Base-by-base conservation (phyloP, 345 rosid genomes). In the Pugionium dolabratum region DNA sequence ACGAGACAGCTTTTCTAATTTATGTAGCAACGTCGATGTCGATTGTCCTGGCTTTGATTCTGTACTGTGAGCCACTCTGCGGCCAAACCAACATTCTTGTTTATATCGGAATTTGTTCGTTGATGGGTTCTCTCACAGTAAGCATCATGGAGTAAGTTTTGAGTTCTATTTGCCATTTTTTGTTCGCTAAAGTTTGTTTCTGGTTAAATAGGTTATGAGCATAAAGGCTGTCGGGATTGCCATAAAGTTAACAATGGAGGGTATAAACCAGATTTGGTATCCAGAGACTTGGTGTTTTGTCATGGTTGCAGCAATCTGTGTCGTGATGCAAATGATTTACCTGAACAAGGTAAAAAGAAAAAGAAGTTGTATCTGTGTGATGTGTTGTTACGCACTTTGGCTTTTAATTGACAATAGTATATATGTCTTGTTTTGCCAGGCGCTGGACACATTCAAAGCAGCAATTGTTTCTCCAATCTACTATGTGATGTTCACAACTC, bases 151-250 rank as follows among this genome's bases (percentile, higher is more conserved):
- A 44, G 2, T 36, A 30, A 18, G 33, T 36, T 43, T 53, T 62
- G 28, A 44, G 45, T 33, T 66, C 25, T 8, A 0, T 9, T 37
- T 33, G 5, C 5, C 11, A 4, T 1, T 10, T 26, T 9, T 4
- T 33, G 0, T 32, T 28, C 2, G 11, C 4, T 56, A 5, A 50
- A 18, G 6, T 41, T 42, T 43, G 18, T 27, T 28, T 29, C 2
- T 51, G 41, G 4, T 66, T 37, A 27, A 68, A 52, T 80, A 87
- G 98, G 97, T 92, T 32, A 87, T 87, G 66, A 92, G 97, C 86
- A 85, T 92, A 71, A 92, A 92, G 74, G 98, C 98, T 11, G 83
- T 92, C 36, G 98, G 98, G 72, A 92, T 89, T 59, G 98, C 98
- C 0, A 82, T 89, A 59, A 92, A 87, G 84, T 80, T 92, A 74